Evolutionary conservation across 2,329 filamentous ascomycete species (phyloP).

Genomic region (Ascochyta lentis): DNA sequence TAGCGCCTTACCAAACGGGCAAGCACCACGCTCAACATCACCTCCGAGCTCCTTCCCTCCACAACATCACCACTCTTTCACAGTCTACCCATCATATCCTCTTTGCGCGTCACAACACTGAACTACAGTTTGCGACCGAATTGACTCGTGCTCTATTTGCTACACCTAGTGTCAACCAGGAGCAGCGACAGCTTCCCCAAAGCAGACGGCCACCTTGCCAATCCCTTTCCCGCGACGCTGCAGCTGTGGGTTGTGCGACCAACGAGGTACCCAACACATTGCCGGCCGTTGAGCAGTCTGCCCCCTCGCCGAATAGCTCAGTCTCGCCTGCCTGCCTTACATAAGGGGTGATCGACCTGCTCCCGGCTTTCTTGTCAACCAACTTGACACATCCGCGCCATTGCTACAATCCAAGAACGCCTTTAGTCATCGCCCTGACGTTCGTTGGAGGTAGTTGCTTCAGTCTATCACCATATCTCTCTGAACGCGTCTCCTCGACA

Average conservation of each 20-base stretch:
- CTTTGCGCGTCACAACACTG: slow-evolving; percentile 1
- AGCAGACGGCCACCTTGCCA: slow-evolving; percentile 29
- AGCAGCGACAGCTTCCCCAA: slow-evolving; percentile 23
- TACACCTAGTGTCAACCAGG: neutral
- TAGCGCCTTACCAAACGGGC: slow-evolving; percentile 30
- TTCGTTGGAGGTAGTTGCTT: slow-evolving; percentile 2
- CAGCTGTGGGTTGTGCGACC: slow-evolving; percentile 18
- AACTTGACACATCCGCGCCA: slow-evolving; percentile 1
- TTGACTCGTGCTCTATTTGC: neutral
- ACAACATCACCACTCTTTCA: slow-evolving; percentile 23
- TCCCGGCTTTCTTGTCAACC: slow-evolving; percentile 14
- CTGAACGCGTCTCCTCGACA: slow-evolving; percentile 10
- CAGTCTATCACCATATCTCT: neutral
- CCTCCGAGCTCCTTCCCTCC: slow-evolving; percentile 29
- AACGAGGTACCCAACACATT: slow-evolving; percentile 14
- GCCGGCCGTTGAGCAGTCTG: slow-evolving; percentile 14
- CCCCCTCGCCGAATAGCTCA: slow-evolving; percentile 18
- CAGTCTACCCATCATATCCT: slow-evolving; percentile 4
- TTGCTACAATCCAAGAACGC: slow-evolving; percentile 3
- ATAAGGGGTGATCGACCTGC: slow-evolving; percentile 11
- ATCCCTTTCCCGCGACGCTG: slow-evolving; percentile 29
- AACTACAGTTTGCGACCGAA: slow-evolving; percentile 3
- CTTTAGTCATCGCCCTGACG: slow-evolving; percentile 1
- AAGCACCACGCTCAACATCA: slow-evolving; percentile 33
- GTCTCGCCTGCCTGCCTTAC: slow-evolving; percentile 19